Evolutionary conservation across 352 stramenopile species (phyloP), one percentile per base, ranked within the genome.

Genomic region (Globisporangium carolinianum): DNA sequence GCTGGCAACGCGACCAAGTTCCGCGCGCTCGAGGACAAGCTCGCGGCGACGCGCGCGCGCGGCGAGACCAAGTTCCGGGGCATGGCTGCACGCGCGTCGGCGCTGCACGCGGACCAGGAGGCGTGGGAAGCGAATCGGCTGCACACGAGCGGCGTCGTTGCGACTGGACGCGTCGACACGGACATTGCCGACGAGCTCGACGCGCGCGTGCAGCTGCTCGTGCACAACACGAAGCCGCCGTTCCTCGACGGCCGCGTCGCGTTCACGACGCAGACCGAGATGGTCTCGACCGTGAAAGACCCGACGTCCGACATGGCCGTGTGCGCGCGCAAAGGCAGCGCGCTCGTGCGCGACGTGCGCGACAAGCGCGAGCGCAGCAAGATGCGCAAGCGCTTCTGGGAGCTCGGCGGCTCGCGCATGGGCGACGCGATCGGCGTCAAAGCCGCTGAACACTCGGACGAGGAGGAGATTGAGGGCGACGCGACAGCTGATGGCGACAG

Each of bases 341-440:
- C 86, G 39, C 74, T 94, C 42, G 53, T 98, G 49, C 72, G 72
- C 0, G 72, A 89, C 61, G 82, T 93, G 53, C 72, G 83, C 6
- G 82, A 94, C 49, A 77, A 94, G 59, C 75, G 78, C 6, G 84
- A 94, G 50, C 70, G 73, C 0, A 88, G 85, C 52, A 97, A 97
- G 58, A 99, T 99, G 93, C 82, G 96, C 47, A 94, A 99, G 75
- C 86, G 97, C 18, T 99, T 99, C 73, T 99, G 97, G 97, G 97
- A 99, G 65, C 62, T 99, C 7, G 97, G 96, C 6, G 97, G 97
- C 4, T 98, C 88, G 32, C 84, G 92, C 39, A 99, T 99, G 96
- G 97, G 97, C 18, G 75, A 99, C 51, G 91, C 90, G 0, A 98
- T 99, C 51, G 95, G 96, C 11, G 74, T 99, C 0, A 86, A 93